Percentiles rank a stretch among this genome's conserved stretches.
phyloP scores from a whole-genome alignment of 1,139 yeast species.

The Arxiozyma slooffiae region DNA sequence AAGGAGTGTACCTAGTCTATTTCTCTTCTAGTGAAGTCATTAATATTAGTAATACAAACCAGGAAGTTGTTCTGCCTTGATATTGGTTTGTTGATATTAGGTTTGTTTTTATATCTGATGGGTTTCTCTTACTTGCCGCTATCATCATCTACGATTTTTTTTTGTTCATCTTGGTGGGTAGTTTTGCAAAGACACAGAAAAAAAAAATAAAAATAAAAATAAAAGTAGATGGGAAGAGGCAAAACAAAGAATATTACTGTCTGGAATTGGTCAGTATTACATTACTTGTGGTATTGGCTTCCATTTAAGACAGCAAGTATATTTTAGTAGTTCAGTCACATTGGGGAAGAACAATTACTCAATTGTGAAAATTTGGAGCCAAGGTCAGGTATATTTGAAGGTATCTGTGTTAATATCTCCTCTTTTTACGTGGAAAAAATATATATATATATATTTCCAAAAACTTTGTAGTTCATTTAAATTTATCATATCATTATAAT shows the following conservation, averaged over 20 bases:
- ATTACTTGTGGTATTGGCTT: too few relatives aligned
- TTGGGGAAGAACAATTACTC: not conserved
- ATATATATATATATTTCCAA: not conserved
- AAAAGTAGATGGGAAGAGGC: not conserved
- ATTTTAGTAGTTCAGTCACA: too few relatives aligned
- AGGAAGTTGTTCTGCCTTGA: too few relatives aligned
- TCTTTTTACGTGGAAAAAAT: too few relatives aligned
- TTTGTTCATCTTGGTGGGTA: too few relatives aligned
- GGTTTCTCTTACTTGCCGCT: not conserved
- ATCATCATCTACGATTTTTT: not conserved
- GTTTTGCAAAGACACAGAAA: too few relatives aligned
- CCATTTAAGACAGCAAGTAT: not conserved
- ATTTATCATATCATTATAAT: not conserved
- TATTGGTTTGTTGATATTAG: not conserved
- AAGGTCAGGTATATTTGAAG: too few relatives aligned
- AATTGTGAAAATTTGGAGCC: not conserved
- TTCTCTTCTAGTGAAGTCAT: too few relatives aligned
- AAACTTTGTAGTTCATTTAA: not conserved
- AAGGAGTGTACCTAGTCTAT: too few relatives aligned
- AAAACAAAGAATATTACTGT: not conserved
- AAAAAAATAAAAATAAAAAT: too few relatives aligned
- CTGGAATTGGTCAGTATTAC: not conserved
- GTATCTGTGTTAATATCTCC: not conserved
- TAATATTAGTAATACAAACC: too few relatives aligned
- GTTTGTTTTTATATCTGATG: not conserved